Conservation (phyloP, 306 rosid genomes). For the Gillenia trifoliata region DNA sequence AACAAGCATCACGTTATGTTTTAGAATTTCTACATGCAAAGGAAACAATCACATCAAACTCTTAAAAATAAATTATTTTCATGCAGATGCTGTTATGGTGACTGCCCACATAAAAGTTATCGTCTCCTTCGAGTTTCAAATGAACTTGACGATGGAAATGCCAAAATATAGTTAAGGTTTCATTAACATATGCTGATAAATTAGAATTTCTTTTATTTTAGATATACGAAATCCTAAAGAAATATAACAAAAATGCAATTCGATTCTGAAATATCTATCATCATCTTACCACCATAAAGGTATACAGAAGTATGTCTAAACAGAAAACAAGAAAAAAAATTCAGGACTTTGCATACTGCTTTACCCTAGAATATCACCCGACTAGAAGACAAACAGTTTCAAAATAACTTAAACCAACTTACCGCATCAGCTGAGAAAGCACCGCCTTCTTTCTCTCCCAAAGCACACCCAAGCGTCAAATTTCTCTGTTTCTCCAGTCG, state of each 20-base stretch:
- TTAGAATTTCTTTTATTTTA: background rate
- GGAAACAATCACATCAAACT: constrained; percentile 18
- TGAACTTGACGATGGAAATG: background rate
- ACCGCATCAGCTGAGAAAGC: constrained; percentile 37
- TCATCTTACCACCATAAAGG: background rate
- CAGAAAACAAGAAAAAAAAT: background rate
- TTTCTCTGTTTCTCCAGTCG: constrained; percentile 76
- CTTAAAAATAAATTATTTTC: background rate
- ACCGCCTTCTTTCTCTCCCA: constrained; percentile 34
- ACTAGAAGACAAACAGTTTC: constrained; percentile 12
- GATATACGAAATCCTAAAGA: background rate
- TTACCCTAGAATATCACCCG: background rate
- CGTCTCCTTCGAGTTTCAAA: background rate
- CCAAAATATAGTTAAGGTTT: background rate
- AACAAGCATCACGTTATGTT: constrained; percentile 37
- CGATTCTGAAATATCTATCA: background rate
- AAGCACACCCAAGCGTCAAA: constrained; percentile 33
- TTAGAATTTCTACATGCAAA: constrained; percentile 29
- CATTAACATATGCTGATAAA: background rate
- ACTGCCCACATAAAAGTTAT: background rate
- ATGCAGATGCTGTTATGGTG: background rate
- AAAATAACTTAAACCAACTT: constrained; percentile 19
- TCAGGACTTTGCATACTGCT: background rate
- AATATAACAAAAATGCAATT: background rate
- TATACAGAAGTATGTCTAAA: background rate